Evolutionary conservation across 371 early-diverging fungal species (phyloP).

Genomic region (Smittium culicis): DNA sequence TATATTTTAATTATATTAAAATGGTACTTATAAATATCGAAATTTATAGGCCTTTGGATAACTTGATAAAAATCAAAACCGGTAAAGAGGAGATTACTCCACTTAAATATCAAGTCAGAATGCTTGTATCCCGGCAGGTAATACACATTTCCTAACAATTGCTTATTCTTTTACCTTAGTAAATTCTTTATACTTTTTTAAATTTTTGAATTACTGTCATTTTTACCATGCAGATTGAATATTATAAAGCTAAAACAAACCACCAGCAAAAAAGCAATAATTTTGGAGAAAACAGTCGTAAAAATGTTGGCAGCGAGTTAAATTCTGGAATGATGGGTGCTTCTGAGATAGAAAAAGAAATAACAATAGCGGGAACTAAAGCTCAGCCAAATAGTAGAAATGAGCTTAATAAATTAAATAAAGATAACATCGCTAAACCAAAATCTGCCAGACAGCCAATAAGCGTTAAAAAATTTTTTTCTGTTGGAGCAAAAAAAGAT

Average conservation of each 20-base stretch:
- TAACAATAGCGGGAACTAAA: too few relatives aligned
- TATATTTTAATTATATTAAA: not conserved
- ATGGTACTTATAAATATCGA: too few relatives aligned
- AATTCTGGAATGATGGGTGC: too few relatives aligned
- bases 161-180: too few relatives aligned
- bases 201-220: too few relatives aligned
- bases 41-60: conserved; percentile 1
- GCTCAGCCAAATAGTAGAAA: too few relatives aligned
- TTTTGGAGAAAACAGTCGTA: not conserved
- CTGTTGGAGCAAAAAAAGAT: conserved; percentile 32
- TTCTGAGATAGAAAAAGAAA: too few relatives aligned
- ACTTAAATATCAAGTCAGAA: not conserved
- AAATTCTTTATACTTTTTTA: too few relatives aligned
- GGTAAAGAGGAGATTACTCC: not conserved
- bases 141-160: too few relatives aligned
- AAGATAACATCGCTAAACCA: too few relatives aligned
- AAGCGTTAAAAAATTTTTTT: conserved; percentile 48
- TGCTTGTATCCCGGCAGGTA: not conserved
- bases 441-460: conserved; percentile 23
- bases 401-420: too few relatives aligned
- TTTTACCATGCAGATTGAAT: not conserved
- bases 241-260: conserved; percentile 11
- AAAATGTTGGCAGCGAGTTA: too few relatives aligned
- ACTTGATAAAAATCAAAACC: not conserved
- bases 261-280: conserved; percentile 13